Evolutionary conservation across 2,329 filamentous ascomycete species (phyloP).

Genomic region (Exophiala calicioides): DNA sequence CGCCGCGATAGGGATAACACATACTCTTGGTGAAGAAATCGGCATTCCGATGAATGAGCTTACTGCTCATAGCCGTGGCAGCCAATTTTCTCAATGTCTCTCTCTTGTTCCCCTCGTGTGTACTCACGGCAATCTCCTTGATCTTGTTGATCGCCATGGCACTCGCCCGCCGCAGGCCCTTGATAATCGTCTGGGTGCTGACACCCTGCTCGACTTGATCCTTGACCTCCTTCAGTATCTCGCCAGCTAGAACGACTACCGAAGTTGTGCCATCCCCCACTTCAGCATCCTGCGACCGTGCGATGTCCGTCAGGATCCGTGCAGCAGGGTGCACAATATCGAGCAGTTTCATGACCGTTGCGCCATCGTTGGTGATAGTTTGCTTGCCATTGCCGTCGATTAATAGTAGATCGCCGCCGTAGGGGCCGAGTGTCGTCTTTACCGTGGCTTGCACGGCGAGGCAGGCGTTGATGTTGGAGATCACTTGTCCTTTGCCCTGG

Average conservation of each 20-base stretch:
- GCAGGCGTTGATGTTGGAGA: slow-evolving; percentile 98
- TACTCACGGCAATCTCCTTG: slow-evolving; percentile 92
- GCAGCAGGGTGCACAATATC: slow-evolving; percentile 98
- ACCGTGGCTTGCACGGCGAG: slow-evolving; percentile 93
- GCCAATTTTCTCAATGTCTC: slow-evolving; percentile 89
- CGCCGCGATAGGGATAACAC: slow-evolving; percentile 34
- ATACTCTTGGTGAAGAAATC: slow-evolving; percentile 96
- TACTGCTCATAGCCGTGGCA: slow-evolving; percentile 97
- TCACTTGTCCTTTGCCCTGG: slow-evolving; percentile 92
- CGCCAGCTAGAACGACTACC: slow-evolving; percentile 94
- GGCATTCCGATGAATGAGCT: slow-evolving; percentile 96
- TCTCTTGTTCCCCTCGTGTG: slow-evolving; percentile 76
- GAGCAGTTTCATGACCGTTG: slow-evolving; percentile 99
- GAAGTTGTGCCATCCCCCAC: slow-evolving; percentile 98
- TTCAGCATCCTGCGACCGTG: slow-evolving; percentile 97
- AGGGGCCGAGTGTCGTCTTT: slow-evolving; percentile 92
- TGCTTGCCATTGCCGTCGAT: slow-evolving; percentile 93
- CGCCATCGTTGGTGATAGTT: slow-evolving; percentile 98
- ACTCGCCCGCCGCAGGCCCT: slow-evolving; percentile 85
- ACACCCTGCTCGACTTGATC: slow-evolving; percentile 96
- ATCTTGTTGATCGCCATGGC: slow-evolving; percentile 96
- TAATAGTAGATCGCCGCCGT: slow-evolving; percentile 93
- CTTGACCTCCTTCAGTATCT: slow-evolving; percentile 95
- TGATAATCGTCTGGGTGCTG: slow-evolving; percentile 96
- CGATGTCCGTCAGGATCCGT: slow-evolving; percentile 95